A percentile compares a stretch with the other conserved stretches of the same genome.
Conservation (phyloP, 768 basidiomycete species). For the Termitomyces eurrhizus region DNA sequence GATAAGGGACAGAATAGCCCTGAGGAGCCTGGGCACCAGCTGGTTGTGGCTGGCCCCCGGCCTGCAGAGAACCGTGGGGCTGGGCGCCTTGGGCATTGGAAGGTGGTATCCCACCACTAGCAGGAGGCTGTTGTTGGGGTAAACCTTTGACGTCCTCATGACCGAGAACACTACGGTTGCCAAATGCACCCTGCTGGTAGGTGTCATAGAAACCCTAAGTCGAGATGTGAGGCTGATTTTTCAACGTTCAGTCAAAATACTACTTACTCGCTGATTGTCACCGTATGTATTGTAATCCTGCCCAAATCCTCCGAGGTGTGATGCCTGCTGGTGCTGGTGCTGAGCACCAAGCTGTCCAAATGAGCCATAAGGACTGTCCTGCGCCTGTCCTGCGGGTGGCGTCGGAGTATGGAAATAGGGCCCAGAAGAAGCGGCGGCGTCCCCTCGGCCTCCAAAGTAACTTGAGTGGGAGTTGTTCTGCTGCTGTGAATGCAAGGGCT, state of each 20-base stretch:
- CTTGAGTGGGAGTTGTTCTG: conserved; percentile 46
- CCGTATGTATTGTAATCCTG: conserved; percentile 63
- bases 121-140: conserved; percentile 53
- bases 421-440: conserved; percentile 32
- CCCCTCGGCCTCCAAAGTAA: conserved; percentile 65
- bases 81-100: conserved; percentile 53
- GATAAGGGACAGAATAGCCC: conserved; percentile 57
- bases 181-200: conserved; percentile 66
- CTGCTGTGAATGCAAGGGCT: conserved; percentile 33
- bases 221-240: conserved; percentile 15
- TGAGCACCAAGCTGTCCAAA: conserved; percentile 62
- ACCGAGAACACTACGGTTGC: conserved; percentile 57
- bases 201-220: conserved; percentile 73
- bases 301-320: conserved; percentile 52
- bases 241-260: conserved; percentile 1
- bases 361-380: conserved; percentile 58
- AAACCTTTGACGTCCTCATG: conserved; percentile 79
- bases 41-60: conserved; percentile 54
- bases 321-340: conserved; percentile 58
- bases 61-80: conserved; percentile 48
- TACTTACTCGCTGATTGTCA: conserved; percentile 61
- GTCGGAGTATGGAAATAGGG: conserved; percentile 80
- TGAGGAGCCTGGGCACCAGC: conserved; percentile 61
- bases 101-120: conserved; percentile 44
- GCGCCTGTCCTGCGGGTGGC: conserved; percentile 62